These are phyloP conservation scores for Komagataella mondaviorum DNA, from an alignment of 805 yeast genomes.

Conservation along the genomic window DNA sequence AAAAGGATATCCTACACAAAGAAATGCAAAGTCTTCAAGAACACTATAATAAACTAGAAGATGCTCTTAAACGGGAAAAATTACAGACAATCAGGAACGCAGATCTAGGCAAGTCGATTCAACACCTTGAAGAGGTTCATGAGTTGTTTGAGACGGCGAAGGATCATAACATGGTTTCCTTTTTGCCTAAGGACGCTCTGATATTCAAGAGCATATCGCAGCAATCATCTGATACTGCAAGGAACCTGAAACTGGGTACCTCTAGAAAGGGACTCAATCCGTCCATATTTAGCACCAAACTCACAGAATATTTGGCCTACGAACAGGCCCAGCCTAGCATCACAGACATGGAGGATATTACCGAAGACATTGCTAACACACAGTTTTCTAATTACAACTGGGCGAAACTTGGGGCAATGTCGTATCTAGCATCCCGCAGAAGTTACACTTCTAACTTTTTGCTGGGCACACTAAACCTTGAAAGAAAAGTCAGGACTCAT, in stretches of 20 bases:
- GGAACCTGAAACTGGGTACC: neutral
- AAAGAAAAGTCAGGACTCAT: slow-evolving; percentile 27
- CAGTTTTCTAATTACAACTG: slow-evolving; percentile 31
- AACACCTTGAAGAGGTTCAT: neutral
- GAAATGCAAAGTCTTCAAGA: neutral
- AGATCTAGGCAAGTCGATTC: neutral
- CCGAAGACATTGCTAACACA: slow-evolving; percentile 6
- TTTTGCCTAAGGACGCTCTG: neutral
- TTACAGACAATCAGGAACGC: neutral
- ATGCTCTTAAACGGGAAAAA: neutral
- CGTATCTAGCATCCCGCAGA: slow-evolving; percentile 28
- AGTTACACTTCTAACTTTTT: slow-evolving; percentile 46
- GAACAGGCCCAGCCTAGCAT: neutral
- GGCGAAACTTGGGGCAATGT: slow-evolving; percentile 43
- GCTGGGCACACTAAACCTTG: slow-evolving; percentile 57
- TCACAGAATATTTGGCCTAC: neutral
- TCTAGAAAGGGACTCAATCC: neutral
- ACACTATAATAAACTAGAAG: neutral
- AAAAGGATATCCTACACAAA: neutral
- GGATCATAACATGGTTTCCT: neutral
- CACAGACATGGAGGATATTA: slow-evolving; percentile 10
- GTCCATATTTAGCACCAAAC: neutral
- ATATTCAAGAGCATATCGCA: neutral
- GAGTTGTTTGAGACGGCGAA: neutral
- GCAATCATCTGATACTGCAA: neutral